Evolutionary conservation across 768 basidiomycete species (phyloP).

Genomic region (Panus rudis): DNA sequence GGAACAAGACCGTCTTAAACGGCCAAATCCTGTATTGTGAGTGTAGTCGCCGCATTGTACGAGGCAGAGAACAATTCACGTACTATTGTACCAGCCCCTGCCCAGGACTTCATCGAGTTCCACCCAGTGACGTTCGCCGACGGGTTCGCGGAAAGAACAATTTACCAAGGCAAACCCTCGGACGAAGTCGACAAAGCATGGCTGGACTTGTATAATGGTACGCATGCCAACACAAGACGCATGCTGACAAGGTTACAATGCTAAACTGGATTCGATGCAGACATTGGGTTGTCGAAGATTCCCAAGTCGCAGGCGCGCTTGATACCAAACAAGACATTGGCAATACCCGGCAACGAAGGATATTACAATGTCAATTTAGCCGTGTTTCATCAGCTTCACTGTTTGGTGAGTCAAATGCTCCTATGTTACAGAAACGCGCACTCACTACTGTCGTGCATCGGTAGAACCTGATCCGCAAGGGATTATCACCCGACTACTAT

Average conservation of each 20-base stretch:
- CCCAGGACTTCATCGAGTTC: background rate
- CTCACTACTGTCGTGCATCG: background rate
- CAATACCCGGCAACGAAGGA: background rate
- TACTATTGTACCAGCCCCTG: background rate
- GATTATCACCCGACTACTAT: conserved; percentile 3
- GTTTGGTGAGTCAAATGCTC: background rate
- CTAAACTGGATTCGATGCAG: background rate
- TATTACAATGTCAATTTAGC: background rate
- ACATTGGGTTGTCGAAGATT: conserved; percentile 2
- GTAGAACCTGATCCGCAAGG: conserved; percentile 6
- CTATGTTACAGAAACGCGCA: background rate
- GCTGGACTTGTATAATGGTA: conserved; percentile 8
- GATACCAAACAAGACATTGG: conserved; percentile 2
- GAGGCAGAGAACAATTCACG: too few species aligned
- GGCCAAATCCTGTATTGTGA: too few species aligned
- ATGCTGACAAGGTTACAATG: background rate
- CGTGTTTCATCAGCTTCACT: conserved; percentile 6
- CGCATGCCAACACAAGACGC: background rate
- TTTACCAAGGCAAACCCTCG: conserved; percentile 1
- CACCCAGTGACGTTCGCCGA: background rate
- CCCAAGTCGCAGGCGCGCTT: conserved; percentile 1
- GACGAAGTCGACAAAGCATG: conserved; percentile 3
- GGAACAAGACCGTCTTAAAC: too few species aligned
- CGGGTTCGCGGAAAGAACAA: background rate
- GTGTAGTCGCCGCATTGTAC: too few species aligned